Evolutionary conservation across 345 rosid species (phyloP).

Genomic region (Citrus sinensis): DVS_A1.0 CM039166.1:19141001-19141500

Average conservation of each 20-base stretch:
- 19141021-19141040: too few relatives aligned
- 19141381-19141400: constrained; percentile 75
- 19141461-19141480: constrained; percentile 3
- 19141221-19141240: constrained; percentile 55
- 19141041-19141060: neutral
- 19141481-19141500: constrained; percentile 43
- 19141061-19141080: constrained; percentile 42
- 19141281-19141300: constrained; percentile 72
- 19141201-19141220: constrained; percentile 55
- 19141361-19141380: constrained; percentile 52
- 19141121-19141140: constrained; percentile 31
- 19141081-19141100: constrained; percentile 40
- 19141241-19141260: constrained; percentile 42
- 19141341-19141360: constrained; percentile 70
- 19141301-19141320: constrained; percentile 57
- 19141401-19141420: constrained; percentile 42
- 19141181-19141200: constrained; percentile 55
- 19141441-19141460: neutral
- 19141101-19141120: constrained; percentile 37
- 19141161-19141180: constrained; percentile 46
- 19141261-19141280: constrained; percentile 38
- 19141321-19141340: constrained; percentile 39
- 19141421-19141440: constrained; percentile 2
- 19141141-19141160: constrained; percentile 29
- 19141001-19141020: neutral